Percentiles rank a stretch among this genome's conserved stretches.
These are phyloP conservation scores for Cucurbita maxima DNA, from an alignment of 306 rosid genomes.

Conservation along the genomic window DNA sequence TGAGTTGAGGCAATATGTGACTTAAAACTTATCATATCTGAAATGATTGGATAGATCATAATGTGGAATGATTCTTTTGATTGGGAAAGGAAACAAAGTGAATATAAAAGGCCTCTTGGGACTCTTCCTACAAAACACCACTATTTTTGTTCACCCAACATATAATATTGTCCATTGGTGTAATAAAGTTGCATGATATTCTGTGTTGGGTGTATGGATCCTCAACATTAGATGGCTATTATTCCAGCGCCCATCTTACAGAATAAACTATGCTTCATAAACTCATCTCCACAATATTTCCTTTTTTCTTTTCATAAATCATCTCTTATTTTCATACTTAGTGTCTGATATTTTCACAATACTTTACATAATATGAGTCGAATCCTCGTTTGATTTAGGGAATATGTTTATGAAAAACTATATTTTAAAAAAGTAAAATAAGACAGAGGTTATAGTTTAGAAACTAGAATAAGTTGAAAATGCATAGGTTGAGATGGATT, in stretches of 20 bases:
- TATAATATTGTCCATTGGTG: not conserved
- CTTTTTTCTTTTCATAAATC: too few species aligned
- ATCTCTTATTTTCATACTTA: too few species aligned
- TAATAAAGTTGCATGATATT: not conserved
- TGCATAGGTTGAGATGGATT: not conserved
- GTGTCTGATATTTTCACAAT: too few species aligned
- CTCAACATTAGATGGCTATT: conserved; percentile 9
- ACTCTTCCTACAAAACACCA: conserved; percentile 4
- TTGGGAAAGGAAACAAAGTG: not conserved
- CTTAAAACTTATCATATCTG: conserved; percentile 13
- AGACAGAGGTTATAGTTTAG: too few species aligned
- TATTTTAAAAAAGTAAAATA: too few species aligned
- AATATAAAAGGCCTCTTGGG: not conserved
- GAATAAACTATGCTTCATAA: not conserved
- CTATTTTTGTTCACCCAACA: conserved; percentile 6
- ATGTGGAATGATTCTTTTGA: not conserved
- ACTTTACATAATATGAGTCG: too few species aligned
- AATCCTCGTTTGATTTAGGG: too few species aligned
- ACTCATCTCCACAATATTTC: not conserved
- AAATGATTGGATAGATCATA: conserved; percentile 6
- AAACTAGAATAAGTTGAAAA: too few species aligned
- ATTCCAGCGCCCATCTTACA: not conserved
- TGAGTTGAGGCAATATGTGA: conserved; percentile 7
- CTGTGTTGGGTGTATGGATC: not conserved
- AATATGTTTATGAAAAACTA: too few species aligned